A percentile compares a stretch with the other conserved stretches of the same genome.
Conservation (phyloP, 352 stramenopile species). For the Thalassiosira ordinaria region DNA sequence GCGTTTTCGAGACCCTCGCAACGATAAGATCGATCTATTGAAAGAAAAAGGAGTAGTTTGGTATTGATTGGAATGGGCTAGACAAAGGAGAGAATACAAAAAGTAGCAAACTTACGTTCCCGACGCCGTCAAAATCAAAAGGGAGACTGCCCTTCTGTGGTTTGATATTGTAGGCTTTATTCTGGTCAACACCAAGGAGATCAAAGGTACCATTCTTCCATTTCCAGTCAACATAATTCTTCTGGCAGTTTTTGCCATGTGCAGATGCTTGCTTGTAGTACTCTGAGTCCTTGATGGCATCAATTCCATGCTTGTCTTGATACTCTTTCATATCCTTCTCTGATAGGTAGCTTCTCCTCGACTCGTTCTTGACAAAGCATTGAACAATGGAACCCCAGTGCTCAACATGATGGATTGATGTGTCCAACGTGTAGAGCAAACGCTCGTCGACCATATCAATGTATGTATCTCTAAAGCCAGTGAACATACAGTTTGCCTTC, state of each 20-base stretch:
- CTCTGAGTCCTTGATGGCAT: conserved; percentile 4
- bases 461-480: conserved; percentile 25
- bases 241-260: conserved; percentile 6
- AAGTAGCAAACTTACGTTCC: no score
- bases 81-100: no score
- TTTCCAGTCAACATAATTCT: conserved; percentile 17
- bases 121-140: conserved; percentile 28
- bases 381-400: conserved; percentile 12
- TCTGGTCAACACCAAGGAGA: conserved; percentile 14
- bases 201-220: conserved; percentile 12
- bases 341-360: no score
- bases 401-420: conserved; percentile 39
- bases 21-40: conserved; percentile 38
- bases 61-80: no score
- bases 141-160: conserved; percentile 18
- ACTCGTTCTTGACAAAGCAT: no score
- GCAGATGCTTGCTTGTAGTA: conserved; percentile 6
- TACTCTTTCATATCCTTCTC: no score
- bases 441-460: conserved; percentile 17
- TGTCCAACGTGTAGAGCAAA: conserved; percentile 31
- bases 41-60: no score
- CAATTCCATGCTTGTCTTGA: no score
- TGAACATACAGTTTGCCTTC: conserved; percentile 27
- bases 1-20: not conserved
- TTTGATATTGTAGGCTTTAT: conserved; percentile 35